phyloP scores from a whole-genome alignment of 371 early-diverging fungal genomes.

The Saksenaea oblongispora region DNA sequence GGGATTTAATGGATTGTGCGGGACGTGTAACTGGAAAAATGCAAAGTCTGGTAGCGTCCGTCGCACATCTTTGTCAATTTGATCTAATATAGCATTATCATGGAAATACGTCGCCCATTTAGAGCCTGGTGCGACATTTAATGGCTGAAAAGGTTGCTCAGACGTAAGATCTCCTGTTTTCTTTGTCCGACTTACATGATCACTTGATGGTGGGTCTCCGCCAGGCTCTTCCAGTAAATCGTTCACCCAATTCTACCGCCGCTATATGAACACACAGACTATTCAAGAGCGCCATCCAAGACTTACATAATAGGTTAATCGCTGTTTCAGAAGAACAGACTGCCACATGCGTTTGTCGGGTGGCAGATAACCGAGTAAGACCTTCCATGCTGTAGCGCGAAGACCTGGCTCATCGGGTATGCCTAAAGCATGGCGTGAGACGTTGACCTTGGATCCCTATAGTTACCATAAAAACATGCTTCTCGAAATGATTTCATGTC shows the following conservation, averaged over 20 bases:
- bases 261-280: neutral
- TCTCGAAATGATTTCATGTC: slow-evolving; percentile 54
- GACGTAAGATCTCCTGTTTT: neutral
- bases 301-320: slow-evolving; percentile 68
- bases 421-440: slow-evolving; percentile 40
- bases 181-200: slow-evolving; percentile 35
- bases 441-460: neutral
- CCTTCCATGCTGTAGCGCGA: slow-evolving; percentile 73
- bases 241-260: slow-evolving; percentile 51
- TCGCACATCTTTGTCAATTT: slow-evolving; percentile 84
- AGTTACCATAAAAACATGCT: slow-evolving; percentile 52
- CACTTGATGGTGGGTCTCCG: slow-evolving; percentile 44
- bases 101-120: slow-evolving; percentile 61
- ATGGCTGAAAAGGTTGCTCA: slow-evolving; percentile 29
- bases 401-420: slow-evolving; percentile 74
- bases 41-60: slow-evolving; percentile 83
- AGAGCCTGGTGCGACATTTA: slow-evolving; percentile 40
- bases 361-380: slow-evolving; percentile 76
- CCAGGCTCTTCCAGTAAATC: slow-evolving; percentile 56
- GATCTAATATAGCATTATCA: slow-evolving; percentile 67
- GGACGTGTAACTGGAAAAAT: slow-evolving; percentile 75
- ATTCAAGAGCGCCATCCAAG: neutral
- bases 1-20: slow-evolving; percentile 52
- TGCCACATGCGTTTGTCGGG: slow-evolving; percentile 74
- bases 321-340: slow-evolving; percentile 43